phyloP scores from a whole-genome alignment of 345 rosid genomes.

The Atalantia buxifolia region DNA sequence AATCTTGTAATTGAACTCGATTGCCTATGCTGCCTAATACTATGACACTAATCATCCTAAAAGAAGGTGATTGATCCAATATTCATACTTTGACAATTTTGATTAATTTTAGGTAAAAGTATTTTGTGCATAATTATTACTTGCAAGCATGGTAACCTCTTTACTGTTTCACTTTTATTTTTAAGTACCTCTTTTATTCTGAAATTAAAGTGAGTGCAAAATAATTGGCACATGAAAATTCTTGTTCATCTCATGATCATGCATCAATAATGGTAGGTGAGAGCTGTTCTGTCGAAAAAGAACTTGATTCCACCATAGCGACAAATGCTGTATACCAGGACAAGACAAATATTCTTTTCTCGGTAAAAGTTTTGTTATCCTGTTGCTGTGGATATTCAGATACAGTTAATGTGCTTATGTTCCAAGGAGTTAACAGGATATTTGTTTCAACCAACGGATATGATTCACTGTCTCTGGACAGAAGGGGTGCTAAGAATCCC shows the following conservation, averaged over 20 bases:
- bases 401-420: background rate
- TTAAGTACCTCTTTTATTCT: background rate
- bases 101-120: background rate
- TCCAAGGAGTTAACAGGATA: background rate
- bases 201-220: background rate
- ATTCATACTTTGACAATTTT: background rate
- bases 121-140: background rate
- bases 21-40: background rate
- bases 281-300: slow-evolving; percentile 95
- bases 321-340: slow-evolving; percentile 98
- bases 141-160: background rate
- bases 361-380: slow-evolving; percentile 48
- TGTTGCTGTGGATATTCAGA: slow-evolving; percentile 17
- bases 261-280: slow-evolving; percentile 61
- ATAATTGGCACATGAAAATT: background rate
- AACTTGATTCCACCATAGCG: slow-evolving; percentile 57
- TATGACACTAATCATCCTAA: background rate
- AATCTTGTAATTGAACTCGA: background rate
- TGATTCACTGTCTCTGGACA: background rate
- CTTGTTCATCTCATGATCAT: slow-evolving; percentile 16
- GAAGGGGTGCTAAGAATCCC: background rate
- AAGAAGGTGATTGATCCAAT: background rate
- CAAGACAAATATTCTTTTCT: slow-evolving; percentile 95
- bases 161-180: background rate
- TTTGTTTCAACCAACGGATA: background rate